Evolutionary conservation across 352 stramenopile species (phyloP).

Genomic region (Globisporangium splendens): DNA sequence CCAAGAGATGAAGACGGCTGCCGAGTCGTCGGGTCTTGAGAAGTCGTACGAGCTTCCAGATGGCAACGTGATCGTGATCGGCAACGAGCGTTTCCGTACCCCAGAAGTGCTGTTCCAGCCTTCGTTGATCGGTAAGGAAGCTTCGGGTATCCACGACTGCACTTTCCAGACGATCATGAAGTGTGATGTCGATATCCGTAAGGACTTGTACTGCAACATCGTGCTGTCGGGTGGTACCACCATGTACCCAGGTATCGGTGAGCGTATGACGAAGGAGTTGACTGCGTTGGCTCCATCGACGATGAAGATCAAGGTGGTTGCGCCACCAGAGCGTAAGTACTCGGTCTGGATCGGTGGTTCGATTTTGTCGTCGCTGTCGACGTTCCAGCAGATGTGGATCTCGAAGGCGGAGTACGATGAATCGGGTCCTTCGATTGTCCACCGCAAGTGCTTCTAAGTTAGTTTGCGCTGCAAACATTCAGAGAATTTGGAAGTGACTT

Average conservation of each 20-base stretch:
- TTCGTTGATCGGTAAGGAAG: background rate
- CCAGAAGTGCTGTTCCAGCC: background rate
- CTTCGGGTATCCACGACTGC: background rate
- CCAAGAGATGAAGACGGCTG: slow-evolving; percentile 90
- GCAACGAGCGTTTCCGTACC: background rate
- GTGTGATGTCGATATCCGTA: slow-evolving; percentile 23
- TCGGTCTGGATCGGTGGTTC: slow-evolving; percentile 97
- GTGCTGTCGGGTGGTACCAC: slow-evolving; percentile 95
- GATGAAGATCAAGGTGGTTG: slow-evolving; percentile 97
- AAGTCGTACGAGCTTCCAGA: background rate
- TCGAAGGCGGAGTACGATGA: slow-evolving; percentile 98
- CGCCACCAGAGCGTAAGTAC: slow-evolving; percentile 93
- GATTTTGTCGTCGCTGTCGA: slow-evolving; percentile 95
- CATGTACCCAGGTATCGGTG: slow-evolving; percentile 94
- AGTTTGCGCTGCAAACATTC: background rate
- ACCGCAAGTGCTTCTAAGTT: slow-evolving; percentile 94
- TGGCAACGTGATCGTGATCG: background rate
- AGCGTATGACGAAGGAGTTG: slow-evolving; percentile 93
- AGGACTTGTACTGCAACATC: slow-evolving; percentile 96
- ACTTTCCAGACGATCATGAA: background rate
- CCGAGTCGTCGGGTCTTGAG: slow-evolving; percentile 12
- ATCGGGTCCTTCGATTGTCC: slow-evolving; percentile 93
- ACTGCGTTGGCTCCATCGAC: slow-evolving; percentile 83
- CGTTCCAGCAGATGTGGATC: slow-evolving; percentile 99
- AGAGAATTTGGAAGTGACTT: too few relatives aligned